Conservation (phyloP, 2,329 filamentous ascomycete species). For the Fusarium lateritium region DNA sequence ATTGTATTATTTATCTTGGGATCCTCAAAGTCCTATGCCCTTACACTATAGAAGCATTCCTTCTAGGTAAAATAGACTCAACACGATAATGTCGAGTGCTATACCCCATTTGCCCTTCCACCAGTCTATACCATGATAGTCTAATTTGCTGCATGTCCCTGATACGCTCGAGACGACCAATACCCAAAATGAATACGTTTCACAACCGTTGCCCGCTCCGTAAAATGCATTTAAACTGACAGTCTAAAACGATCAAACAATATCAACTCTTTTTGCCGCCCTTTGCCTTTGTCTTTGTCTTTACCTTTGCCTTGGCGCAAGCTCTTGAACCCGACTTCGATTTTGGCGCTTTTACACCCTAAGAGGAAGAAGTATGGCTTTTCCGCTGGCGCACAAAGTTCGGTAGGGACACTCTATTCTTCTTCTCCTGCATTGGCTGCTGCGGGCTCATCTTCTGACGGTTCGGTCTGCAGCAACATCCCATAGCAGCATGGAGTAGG, state of each 20-base stretch:
- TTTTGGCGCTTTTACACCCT: background rate
- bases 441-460: conserved; percentile 28
- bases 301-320: background rate
- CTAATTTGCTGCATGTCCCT: background rate
- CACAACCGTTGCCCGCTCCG: conserved; percentile 18
- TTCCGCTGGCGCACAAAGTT: conserved; percentile 51
- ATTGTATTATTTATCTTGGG: conserved; percentile 11
- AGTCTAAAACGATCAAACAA: conserved; percentile 12
- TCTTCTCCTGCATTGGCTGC: conserved; percentile 43
- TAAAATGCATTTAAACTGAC: conserved; percentile 18
- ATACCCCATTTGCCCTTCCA: background rate
- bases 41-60: background rate
- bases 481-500: conserved; percentile 80
- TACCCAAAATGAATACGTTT: conserved; percentile 15
- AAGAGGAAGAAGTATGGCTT: conserved; percentile 37
- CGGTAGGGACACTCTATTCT: conserved; percentile 42
- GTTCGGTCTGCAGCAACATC: conserved; percentile 76
- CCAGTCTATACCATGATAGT: conserved; percentile 17
- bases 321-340: background rate
- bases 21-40: background rate
- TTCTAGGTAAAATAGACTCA: background rate
- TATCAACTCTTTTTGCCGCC: background rate
- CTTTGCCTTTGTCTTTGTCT: background rate
- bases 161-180: conserved; percentile 1
- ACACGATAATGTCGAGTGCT: background rate